Evolutionary conservation across 129 eudicot species (phyloP), one percentile per base, ranked within the genome.

Genomic region (Scalesia atractyloides): DNA sequence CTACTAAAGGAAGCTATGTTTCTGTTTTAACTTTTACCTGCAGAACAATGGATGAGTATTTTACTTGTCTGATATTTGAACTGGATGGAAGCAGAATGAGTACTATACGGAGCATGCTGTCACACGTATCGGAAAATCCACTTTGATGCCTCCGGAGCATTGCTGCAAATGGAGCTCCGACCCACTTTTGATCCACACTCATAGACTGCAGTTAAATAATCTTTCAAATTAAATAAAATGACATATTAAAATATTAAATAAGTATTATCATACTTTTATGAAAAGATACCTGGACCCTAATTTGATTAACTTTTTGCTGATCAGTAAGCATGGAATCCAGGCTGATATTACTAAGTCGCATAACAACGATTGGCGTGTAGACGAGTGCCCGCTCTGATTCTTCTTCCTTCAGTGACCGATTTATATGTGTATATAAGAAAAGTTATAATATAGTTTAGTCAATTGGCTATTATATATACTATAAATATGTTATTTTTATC

Each of bases 131-230:
- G 9, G 79, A 56, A 44, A 78, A 81, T 44, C 87, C 90, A 33
- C 82, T 77, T 67, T 83, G 89, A 80, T 88, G 99, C 79, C 87
- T 76, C 30, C 95, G 91, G 53, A 95, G 86, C 96, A 95, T 80
- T 62, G 99, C 89, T 69, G 94, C 94, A 84, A 91, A 95, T 52
- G 99, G 99, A 81, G 99, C 97, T 76, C 97, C 99, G 5, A 63
- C 78, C 99, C 99, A 88, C 80, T 86, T 95, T 68, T 86, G 85
- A 84, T 95, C 99, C 86, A 91, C 86, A 54, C 87, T 81, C 73
- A 95, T 41, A 5, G 95, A 90, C 99, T 95, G 82, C 73, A 82
- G 3, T 52, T 9, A 61, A 68, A 66, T 12, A 18, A 22, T 73
- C 48, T 54, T 4, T 53, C 58, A 65, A 14, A 19, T 36, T 18